phyloP scores from a whole-genome alignment of 371 early-diverging fungal genomes.

The Lichtheimia ramosa region DNA sequence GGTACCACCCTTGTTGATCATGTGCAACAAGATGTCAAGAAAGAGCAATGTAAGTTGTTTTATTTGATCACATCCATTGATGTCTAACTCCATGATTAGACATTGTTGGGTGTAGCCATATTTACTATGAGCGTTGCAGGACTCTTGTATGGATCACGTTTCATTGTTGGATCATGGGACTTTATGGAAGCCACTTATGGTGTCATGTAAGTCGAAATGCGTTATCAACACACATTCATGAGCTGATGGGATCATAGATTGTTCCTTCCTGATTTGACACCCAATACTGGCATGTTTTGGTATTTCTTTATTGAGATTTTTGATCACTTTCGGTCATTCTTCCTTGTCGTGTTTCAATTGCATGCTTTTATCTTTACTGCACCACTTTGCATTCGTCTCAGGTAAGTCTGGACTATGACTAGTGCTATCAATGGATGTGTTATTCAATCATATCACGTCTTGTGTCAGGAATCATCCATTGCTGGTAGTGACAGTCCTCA shows the following conservation, averaged over 20 bases:
- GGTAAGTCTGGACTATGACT: constrained; percentile 44
- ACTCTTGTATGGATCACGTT: constrained; percentile 58
- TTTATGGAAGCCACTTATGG: constrained; percentile 75
- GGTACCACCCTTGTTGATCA: constrained; percentile 63
- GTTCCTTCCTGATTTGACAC: constrained; percentile 81
- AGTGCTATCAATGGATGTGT: background rate
- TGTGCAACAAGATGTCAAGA: constrained; percentile 8
- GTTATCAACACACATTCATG: background rate
- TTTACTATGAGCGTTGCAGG: constrained; percentile 12
- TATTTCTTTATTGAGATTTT: constrained; percentile 98
- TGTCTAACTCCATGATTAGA: background rate
- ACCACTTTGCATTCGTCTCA: constrained; percentile 75
- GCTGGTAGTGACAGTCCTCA: constrained; percentile 67
- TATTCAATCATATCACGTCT: background rate
- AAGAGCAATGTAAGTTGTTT: constrained; percentile 1
- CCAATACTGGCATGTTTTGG: constrained; percentile 97
- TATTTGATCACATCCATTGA: too few relatives aligned
- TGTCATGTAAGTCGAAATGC: constrained; percentile 60
- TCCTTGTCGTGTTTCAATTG: constrained; percentile 89
- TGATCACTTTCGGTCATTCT: constrained; percentile 94
- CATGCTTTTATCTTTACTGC: constrained; percentile 80
- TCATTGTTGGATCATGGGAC: constrained; percentile 70
- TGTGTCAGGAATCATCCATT: constrained; percentile 69
- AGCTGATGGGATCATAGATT: constrained; percentile 16
- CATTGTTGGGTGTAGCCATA: background rate